These are phyloP conservation scores for Bipolaris sorokiniana DNA, from an alignment of 2,329 filamentous ascomycete species.

Conservation along the genomic window DNA sequence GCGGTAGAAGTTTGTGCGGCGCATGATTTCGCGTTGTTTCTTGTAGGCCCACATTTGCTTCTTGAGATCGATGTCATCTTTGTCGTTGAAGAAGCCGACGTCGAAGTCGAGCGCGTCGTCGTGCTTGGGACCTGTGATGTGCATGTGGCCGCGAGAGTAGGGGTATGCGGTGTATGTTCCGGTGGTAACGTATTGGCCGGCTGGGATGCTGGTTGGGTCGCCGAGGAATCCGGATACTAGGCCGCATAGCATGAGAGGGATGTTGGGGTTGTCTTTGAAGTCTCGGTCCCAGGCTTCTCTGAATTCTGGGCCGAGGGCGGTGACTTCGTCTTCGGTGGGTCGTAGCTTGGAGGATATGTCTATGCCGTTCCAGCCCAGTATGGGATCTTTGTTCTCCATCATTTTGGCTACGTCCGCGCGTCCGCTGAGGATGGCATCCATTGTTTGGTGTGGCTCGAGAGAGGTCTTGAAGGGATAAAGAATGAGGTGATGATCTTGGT, in stretches of 20 bases:
- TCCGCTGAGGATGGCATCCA: conserved; percentile 61
- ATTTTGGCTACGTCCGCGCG: conserved; percentile 55
- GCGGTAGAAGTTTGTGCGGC: conserved; percentile 60
- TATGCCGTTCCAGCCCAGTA: conserved; percentile 64
- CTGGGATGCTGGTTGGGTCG: conserved; percentile 40
- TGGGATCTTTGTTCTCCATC: conserved; percentile 55
- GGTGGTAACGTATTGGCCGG: conserved; percentile 60
- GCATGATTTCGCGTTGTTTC: conserved; percentile 65
- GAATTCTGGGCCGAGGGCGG: conserved; percentile 60
- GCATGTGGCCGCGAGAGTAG: conserved; percentile 65
- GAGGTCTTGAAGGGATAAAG: conserved; percentile 60
- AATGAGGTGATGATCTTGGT: conserved; percentile 66
- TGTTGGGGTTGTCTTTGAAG: conserved; percentile 55
- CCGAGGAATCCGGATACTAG: conserved; percentile 44
- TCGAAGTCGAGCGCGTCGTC: conserved; percentile 61
- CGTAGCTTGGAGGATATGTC: conserved; percentile 64
- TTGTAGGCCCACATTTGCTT: conserved; percentile 70
- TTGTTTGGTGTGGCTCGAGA: conserved; percentile 55
- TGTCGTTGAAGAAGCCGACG: conserved; percentile 62
- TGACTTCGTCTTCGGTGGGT: conserved; percentile 60
- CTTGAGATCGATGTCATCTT: conserved; percentile 63
- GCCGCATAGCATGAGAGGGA: conserved; percentile 57
- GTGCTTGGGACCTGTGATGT: conserved; percentile 59
- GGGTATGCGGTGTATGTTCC: conserved; percentile 65
- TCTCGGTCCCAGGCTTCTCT: conserved; percentile 62